Evolutionary conservation across 2,329 filamentous ascomycete genomes (phyloP), one percentile per base, ranked within the genome.

Genomic region (Westerdykella sp.): DNA sequence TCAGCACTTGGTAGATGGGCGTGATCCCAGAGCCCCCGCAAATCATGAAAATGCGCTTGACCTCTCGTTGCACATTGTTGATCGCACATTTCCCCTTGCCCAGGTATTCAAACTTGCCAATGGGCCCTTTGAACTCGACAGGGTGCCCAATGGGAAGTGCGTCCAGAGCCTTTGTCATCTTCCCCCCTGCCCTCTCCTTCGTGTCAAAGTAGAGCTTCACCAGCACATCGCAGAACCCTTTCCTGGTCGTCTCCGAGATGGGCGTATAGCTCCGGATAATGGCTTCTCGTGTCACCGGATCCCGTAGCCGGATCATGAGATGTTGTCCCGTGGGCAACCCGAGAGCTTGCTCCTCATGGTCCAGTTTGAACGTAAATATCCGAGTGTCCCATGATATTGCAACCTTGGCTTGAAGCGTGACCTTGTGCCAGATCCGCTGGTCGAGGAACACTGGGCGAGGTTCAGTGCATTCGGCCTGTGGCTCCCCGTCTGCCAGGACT

Each of bases 251-350:
- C 40, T 84, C 74, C 0, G 86, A 90, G 22, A 93, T 79, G 0
- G 89, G 90, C 1, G 90, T 96, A 69, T 95, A 96, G 5, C 86
- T 82, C 16, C 90, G 79, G 55, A 95, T 89, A 53, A 95, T 84
- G 25, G 81, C 74, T 57, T 91, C 84, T 16, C 74, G 72, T 0
- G 80, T 83, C 0, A 74, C 80, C 0, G 84, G 81, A 58, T 95
- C 86, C 21, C 79, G 79, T 3, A 95, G 73, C 3, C 86, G 84
- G 57, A 95, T 78, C 80, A 95, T 86, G 1, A 95, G 71, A 66
- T 96, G 90, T 60, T 95, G 87, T 13, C 90, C 90, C 0, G 85
- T 80, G 0, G 88, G 88, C 0, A 95, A 73, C 7, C 90, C 90
- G 7, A 93, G 73, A 0, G 65, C 64, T 62, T 95, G 89, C 0